Evolutionary conservation across 1,284 basidiomycete genomes (phyloP).

Genomic region (Melampsora larici-populina): DNA sequence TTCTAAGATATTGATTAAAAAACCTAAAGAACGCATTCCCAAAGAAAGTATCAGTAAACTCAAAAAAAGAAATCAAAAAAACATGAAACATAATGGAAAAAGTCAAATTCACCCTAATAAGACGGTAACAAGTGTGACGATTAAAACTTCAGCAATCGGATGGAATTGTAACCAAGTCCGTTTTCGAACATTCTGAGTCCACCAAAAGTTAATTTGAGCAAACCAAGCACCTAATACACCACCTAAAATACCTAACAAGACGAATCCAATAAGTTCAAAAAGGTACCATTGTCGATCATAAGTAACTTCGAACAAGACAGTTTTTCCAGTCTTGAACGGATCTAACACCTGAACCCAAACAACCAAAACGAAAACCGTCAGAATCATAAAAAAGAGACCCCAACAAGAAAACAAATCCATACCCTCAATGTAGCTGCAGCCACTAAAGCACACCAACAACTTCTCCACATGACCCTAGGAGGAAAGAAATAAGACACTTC

Average conservation of each 20-base stretch:
- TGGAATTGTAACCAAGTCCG: slow-evolving; percentile 74
- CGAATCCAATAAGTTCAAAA: slow-evolving; percentile 48
- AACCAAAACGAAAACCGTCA: slow-evolving; percentile 65
- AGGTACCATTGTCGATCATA: slow-evolving; percentile 66
- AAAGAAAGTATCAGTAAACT: background rate
- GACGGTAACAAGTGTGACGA: slow-evolving; percentile 60
- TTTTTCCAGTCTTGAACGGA: slow-evolving; percentile 70
- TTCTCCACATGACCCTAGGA: slow-evolving; percentile 64
- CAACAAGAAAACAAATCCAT: slow-evolving; percentile 8
- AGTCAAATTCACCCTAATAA: slow-evolving; percentile 12
- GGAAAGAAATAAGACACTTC: slow-evolving; percentile 90
- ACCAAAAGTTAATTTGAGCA: slow-evolving; percentile 50
- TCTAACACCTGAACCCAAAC: slow-evolving; percentile 85
- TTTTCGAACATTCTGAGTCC: slow-evolving; percentile 77
- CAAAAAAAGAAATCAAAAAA: slow-evolving; percentile 2
- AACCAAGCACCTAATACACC: slow-evolving; percentile 67
- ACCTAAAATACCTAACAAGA: slow-evolving; percentile 73
- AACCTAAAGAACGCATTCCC: slow-evolving; percentile 61
- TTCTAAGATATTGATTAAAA: slow-evolving; percentile 82
- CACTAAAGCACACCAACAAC: slow-evolving; percentile 51
- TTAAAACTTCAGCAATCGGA: slow-evolving; percentile 76
- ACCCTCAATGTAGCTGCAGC: slow-evolving; percentile 50
- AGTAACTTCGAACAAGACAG: slow-evolving; percentile 61
- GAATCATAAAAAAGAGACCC: background rate
- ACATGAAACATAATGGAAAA: background rate